Evolutionary conservation across 1,284 basidiomycete genomes (phyloP).

Genomic region (Cutaneotrichosporon cutaneum): DNA sequence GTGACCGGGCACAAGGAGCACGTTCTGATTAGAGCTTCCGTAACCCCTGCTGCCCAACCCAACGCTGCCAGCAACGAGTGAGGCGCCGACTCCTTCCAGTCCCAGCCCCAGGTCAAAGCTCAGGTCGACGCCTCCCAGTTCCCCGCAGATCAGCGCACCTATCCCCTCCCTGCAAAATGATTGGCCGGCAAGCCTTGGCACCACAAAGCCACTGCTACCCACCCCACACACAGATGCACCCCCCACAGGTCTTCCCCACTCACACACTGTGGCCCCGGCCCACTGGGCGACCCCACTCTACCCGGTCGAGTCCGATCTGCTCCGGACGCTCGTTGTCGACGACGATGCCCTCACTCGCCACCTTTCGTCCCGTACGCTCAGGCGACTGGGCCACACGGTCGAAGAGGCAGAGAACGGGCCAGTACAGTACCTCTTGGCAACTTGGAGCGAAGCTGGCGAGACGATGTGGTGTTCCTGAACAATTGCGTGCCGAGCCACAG

Average conservation of each 20-base stretch:
- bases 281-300: too few relatives aligned
- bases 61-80: neutral
- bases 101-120: too few relatives aligned
- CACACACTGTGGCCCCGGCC: too few relatives aligned
- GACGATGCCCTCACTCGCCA: slow-evolving; percentile 64
- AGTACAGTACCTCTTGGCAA: slow-evolving; percentile 70
- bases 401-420: slow-evolving; percentile 81
- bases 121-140: too few relatives aligned
- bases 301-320: neutral
- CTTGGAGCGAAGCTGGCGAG: slow-evolving; percentile 50
- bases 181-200: too few relatives aligned
- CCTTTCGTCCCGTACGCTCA: slow-evolving; percentile 77
- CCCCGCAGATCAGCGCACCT: too few relatives aligned
- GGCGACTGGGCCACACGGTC: slow-evolving; percentile 74
- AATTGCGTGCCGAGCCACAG: slow-evolving; percentile 9
- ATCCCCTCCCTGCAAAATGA: too few relatives aligned
- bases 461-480: slow-evolving; percentile 19
- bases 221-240: too few relatives aligned
- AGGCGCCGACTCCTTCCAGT: too few relatives aligned
- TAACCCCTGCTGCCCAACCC: neutral
- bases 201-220: too few relatives aligned
- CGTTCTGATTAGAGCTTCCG: slow-evolving; percentile 40
- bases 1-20: slow-evolving; percentile 46
- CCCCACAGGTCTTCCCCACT: too few relatives aligned
- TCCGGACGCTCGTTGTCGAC: slow-evolving; percentile 44